A percentile compares a stretch with the other conserved stretches of the same genome.
Conservation (phyloP, 148 eudicot genomes). For the Vaccinium myrtillus region DNA sequence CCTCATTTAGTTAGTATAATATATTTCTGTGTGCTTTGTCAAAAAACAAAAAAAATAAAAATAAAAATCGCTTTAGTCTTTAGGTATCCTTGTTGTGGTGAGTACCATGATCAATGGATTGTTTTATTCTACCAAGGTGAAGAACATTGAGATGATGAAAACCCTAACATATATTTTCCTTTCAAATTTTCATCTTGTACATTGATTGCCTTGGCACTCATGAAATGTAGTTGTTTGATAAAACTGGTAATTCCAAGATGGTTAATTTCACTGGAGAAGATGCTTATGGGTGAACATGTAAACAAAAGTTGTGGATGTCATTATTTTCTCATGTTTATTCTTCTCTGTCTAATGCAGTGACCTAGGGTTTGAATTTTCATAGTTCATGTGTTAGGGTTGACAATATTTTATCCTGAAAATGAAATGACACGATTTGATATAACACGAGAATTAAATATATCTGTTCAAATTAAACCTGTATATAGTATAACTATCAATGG, state of each 20-base stretch:
- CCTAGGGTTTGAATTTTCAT: neutral
- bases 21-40: too few relatives aligned
- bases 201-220: slow-evolving; percentile 15
- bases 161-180: neutral
- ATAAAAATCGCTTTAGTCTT: too few relatives aligned
- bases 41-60: too few relatives aligned
- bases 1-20: too few relatives aligned
- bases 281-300: neutral
- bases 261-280: slow-evolving; percentile 11
- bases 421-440: neutral
- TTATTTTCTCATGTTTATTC: neutral
- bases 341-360: neutral
- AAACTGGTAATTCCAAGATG: slow-evolving; percentile 18
- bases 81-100: neutral
- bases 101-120: neutral
- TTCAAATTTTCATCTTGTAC: neutral
- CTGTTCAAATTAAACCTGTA: neutral
- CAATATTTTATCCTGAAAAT: neutral
- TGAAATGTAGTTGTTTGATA: slow-evolving; percentile 8
- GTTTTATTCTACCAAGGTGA: slow-evolving; percentile 7
- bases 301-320: neutral
- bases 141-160: slow-evolving; percentile 3
- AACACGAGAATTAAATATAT: neutral
- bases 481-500: neutral
- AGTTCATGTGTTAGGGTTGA: neutral